Conservation (phyloP, 1,139 yeast genomes). For the Debaryomycetaceae sp. region DNA sequence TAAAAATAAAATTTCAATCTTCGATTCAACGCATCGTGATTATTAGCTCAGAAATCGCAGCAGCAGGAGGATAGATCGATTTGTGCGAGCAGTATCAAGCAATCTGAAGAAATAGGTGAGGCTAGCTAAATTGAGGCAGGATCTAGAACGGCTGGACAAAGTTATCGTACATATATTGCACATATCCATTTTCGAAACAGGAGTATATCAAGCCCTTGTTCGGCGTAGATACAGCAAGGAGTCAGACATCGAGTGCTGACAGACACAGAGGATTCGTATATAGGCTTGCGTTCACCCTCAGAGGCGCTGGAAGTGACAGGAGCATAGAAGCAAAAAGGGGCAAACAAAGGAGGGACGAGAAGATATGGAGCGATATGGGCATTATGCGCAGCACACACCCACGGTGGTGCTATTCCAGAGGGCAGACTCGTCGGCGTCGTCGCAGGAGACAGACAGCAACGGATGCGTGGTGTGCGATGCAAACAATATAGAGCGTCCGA, state of each 20-base stretch:
- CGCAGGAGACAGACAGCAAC: conserved; percentile 11
- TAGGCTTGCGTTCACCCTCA: background rate
- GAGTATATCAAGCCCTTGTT: background rate
- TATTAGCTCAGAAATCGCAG: background rate
- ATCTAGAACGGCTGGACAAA: too few relatives aligned
- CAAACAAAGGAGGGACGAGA: too few relatives aligned
- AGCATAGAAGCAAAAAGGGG: too few relatives aligned
- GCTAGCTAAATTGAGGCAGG: too few relatives aligned
- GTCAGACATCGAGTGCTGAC: background rate
- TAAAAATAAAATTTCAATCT: background rate
- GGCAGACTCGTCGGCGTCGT: conserved; percentile 1
- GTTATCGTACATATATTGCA: background rate
- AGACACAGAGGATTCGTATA: background rate
- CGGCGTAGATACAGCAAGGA: too few relatives aligned
- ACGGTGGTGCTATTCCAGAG: conserved; percentile 2
- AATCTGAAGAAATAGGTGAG: too few relatives aligned
- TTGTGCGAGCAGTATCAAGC: background rate
- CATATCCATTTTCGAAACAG: background rate
- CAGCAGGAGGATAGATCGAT: background rate
- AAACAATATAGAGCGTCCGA: conserved; percentile 44
- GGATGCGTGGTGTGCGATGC: conserved; percentile 53
- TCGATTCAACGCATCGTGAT: background rate
- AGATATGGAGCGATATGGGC: too few relatives aligned
- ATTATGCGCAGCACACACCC: background rate
- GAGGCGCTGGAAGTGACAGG: too few relatives aligned